Base-by-base conservation (phyloP, 2,329 filamentous ascomycete species). In the Capronia epimyces region DNA sequence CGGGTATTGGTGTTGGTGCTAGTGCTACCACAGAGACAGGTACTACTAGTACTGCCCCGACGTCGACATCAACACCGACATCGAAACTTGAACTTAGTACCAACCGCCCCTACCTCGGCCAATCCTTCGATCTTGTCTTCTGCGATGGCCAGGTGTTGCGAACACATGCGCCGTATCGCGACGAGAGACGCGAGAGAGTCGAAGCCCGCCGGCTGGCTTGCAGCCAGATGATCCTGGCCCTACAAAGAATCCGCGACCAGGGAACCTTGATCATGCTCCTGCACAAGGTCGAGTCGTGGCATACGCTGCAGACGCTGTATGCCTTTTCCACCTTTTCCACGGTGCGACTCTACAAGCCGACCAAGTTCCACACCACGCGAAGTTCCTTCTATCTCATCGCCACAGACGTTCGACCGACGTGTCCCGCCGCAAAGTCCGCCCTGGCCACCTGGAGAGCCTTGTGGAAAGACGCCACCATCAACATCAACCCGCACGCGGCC, bases 331-430 rank as follows among this genome's bases (percentile, higher is more conserved):
- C 62, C n/a, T 76, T 80, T 48, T 64, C 74, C 0, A 39, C 60
- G 0, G 58, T 79, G 0, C 36, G 50, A 18, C 55, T 78, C 0
- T 74, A 69, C 60, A 81, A 81, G 58, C 75, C 74, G 0, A 55
- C 6, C 1, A 60, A 6, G 1, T 57, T 51, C 2, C 74, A 80
- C 50, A 60, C 57, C 1, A 73, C 63, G 16, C 64, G 71, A 3
- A 75, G 71, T 0, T 79, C 75, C 0, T 81, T 80, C 55, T 81
- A 81, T 58, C 64, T 80, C 59, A 53, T 81, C 8, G 76, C 76
- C 1, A 69, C 61, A 1, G 57, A 71, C 2, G 64, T 81, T 0
- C 63, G 68, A 36, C 64, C 65, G 3, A 34, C 62, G 2, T 52
- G 55, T 15, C 37, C 57, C 0, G 62, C 66, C 24, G 75, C 73